These are phyloP conservation scores for Cordyceps militaris DNA, from an alignment of 2,329 filamentous ascomycete species.

Conservation along the genomic window DNA sequence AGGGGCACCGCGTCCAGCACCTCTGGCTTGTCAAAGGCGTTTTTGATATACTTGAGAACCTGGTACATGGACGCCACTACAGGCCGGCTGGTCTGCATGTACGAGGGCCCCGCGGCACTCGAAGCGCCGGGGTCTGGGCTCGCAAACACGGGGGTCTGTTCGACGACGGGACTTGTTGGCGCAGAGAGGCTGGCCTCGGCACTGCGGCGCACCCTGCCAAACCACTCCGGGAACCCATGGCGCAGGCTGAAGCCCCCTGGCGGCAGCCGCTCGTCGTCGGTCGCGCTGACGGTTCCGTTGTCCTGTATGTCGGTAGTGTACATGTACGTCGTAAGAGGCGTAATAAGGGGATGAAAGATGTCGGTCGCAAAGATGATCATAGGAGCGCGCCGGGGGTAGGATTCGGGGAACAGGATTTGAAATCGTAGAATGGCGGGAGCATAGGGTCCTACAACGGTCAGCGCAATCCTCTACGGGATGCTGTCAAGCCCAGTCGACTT, in stretches of 20 bases:
- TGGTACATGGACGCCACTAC: conserved; percentile 48
- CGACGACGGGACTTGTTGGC: not conserved
- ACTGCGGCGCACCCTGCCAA: conserved; percentile 51
- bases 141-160: not conserved
- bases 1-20: conserved; percentile 74
- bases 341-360: conserved; percentile 90
- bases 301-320: conserved; percentile 75
- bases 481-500: conserved; percentile 17
- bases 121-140: not conserved
- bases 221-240: conserved; percentile 89
- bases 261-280: conserved; percentile 73
- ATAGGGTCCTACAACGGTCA: conserved; percentile 64
- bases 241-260: conserved; percentile 86
- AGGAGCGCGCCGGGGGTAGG: conserved; percentile 73
- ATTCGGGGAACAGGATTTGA: conserved; percentile 76
- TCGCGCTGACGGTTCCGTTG: conserved; percentile 72
- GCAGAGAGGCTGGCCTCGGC: conserved; percentile 15
- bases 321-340: conserved; percentile 89
- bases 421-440: conserved; percentile 81
- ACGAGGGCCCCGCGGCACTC: not conserved
- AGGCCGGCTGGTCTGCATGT: conserved; percentile 2
- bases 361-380: conserved; percentile 85
- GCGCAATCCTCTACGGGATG: not conserved
- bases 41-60: conserved; percentile 73
- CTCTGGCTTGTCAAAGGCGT: conserved; percentile 69